Conservation (phyloP, 768 basidiomycete species). For the Xanthoconium stramineum region DNA sequence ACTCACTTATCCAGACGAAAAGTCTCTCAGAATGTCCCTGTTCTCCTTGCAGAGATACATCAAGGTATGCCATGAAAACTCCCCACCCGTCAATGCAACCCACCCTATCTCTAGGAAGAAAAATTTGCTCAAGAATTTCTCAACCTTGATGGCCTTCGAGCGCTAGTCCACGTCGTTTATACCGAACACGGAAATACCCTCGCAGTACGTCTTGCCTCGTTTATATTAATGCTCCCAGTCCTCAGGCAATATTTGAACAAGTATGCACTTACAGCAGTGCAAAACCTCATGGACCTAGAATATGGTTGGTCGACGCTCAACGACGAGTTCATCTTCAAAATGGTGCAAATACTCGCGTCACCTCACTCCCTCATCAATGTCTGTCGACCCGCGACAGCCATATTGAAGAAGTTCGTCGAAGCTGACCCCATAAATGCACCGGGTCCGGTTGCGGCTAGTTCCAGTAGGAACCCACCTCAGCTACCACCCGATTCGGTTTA, state of each 20-base stretch:
- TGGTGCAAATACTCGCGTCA: slow-evolving; percentile 77
- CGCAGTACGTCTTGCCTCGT: slow-evolving; percentile 50
- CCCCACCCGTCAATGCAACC: neutral
- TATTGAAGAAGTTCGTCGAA: slow-evolving; percentile 86
- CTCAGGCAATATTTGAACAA: slow-evolving; percentile 29
- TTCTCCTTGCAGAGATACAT: slow-evolving; percentile 81
- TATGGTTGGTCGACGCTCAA: slow-evolving; percentile 79
- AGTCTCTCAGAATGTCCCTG: slow-evolving; percentile 60
- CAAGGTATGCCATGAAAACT: slow-evolving; percentile 43
- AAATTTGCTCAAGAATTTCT: slow-evolving; percentile 81
- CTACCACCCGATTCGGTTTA: slow-evolving; percentile 70
- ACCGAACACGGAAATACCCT: slow-evolving; percentile 76
- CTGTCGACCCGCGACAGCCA: slow-evolving; percentile 86
- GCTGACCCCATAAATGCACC: slow-evolving; percentile 73
- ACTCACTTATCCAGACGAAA: slow-evolving; percentile 57
- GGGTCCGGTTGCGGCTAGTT: slow-evolving; percentile 53
- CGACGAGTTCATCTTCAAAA: slow-evolving; percentile 67
- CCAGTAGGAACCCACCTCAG: slow-evolving; percentile 53
- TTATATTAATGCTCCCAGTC: neutral
- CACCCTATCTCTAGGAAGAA: slow-evolving; percentile 58
- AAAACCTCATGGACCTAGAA: slow-evolving; percentile 84
- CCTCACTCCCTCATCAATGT: slow-evolving; percentile 81
- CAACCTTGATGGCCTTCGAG: slow-evolving; percentile 62
- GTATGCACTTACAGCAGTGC: slow-evolving; percentile 85
- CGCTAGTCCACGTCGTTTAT: slow-evolving; percentile 69